Conservation (phyloP, 2,329 filamentous ascomycete species). For the Zymoseptoria tritici region DNA sequence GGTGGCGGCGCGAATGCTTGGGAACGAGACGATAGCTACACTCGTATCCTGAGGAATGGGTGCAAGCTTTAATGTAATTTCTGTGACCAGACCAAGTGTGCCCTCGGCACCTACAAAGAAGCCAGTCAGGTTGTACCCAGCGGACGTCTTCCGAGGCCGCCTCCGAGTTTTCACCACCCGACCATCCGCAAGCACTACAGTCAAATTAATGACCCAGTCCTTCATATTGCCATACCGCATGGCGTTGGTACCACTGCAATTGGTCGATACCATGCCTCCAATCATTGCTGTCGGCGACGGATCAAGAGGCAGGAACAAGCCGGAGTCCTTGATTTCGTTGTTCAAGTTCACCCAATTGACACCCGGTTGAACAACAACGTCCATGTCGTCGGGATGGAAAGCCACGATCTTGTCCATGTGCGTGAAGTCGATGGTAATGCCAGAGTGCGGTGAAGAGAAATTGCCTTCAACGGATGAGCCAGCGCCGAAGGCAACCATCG, state of each 20-base stretch:
- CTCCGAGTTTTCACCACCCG: slow-evolving; percentile 70
- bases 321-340: slow-evolving; percentile 61
- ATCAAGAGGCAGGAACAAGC: slow-evolving; percentile 86
- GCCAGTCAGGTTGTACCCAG: slow-evolving; percentile 74
- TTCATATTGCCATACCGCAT: slow-evolving; percentile 81
- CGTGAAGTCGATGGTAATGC: slow-evolving; percentile 82
- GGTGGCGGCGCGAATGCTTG: slow-evolving; percentile 67
- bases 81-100: slow-evolving; percentile 72
- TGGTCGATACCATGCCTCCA: slow-evolving; percentile 76
- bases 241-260: slow-evolving; percentile 58
- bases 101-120: slow-evolving; percentile 78
- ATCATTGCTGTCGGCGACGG: slow-evolving; percentile 71
- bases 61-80: slow-evolving; percentile 72
- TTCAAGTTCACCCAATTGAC: slow-evolving; percentile 92
- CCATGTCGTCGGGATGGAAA: slow-evolving; percentile 81
- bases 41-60: slow-evolving; percentile 68
- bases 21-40: slow-evolving; percentile 74
- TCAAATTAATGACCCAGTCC: slow-evolving; percentile 78
- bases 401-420: slow-evolving; percentile 77
- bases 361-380: slow-evolving; percentile 83
- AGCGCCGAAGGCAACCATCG: slow-evolving; percentile 17
- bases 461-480: slow-evolving; percentile 62
- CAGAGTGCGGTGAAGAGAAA: slow-evolving; percentile 78
- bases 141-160: slow-evolving; percentile 69
- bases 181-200: slow-evolving; percentile 71